Base-by-base conservation (phyloP, 2,329 filamentous ascomycete genomes). In the Nemania sp. region DNA sequence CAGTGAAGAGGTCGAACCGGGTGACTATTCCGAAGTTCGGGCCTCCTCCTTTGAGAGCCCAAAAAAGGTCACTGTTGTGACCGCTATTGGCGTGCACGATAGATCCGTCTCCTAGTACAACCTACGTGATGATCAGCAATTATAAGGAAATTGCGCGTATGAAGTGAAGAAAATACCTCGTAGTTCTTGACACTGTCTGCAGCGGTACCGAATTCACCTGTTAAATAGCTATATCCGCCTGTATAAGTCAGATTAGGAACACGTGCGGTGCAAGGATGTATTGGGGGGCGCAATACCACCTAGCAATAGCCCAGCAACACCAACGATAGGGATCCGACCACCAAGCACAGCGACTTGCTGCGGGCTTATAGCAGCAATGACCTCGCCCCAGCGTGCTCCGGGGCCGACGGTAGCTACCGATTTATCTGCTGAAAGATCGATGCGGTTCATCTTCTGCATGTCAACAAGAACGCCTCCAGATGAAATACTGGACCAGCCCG, bases 41-140 rank as follows among this genome's bases (percentile, higher is more conserved):
- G 17, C 75, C 74, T 13, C 81, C 81, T 4, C 81, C 82, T 58
- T 80, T 79, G 2, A 82, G 71, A 1, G 80, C 80, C 63, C 74
- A 76, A 66, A 74, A 83, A 0, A 84, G 74, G 61, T 83, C 80
- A 0, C 65, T 37, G 51, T 81, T 73, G 1, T 70, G 47, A 0
- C 63, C 54, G 0, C 58, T 58, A 39, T 74, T 79, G 13, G 77
- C 79, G 12, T 76, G 75, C 13, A 80, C 68, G 37, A 83, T 73
- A 1, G 60, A 55, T 1, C 81, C 80, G 46, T 75, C 67, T 0
- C 77, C 75, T 1, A 82, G 73, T 1, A 83, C 80, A 35, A 83
- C 72, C 67, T 81, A 29, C 18, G 13, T 3, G 9, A 11, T 15
- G 5, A 57, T 15, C 57, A 20, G 17, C n/a, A n/a, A n/a, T n/a